phyloP scores from a whole-genome alignment of 2,329 filamentous ascomycete species.

The Coleophoma cylindrospora region DNA sequence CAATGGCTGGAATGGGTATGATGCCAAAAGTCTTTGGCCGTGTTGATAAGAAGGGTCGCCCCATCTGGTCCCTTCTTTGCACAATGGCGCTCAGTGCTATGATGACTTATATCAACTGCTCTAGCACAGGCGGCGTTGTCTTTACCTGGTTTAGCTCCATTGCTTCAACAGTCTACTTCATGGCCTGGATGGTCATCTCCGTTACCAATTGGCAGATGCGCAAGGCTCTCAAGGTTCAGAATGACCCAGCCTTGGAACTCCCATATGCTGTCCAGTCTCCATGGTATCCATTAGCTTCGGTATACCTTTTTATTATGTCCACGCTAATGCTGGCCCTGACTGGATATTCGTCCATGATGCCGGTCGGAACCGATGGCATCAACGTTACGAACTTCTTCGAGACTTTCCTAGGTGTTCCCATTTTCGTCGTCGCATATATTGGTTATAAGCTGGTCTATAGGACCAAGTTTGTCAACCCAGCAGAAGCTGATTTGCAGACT shows the following conservation, averaged over 20 bases:
- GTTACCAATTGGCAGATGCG: neutral
- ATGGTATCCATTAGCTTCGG: neutral
- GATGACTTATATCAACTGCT: slow-evolving; percentile 1
- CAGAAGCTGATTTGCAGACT: neutral
- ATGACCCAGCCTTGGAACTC: neutral
- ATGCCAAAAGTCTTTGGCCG: neutral
- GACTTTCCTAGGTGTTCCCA: neutral
- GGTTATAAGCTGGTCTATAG: neutral
- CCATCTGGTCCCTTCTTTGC: neutral
- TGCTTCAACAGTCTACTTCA: neutral
- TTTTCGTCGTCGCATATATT: neutral
- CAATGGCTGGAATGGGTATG: neutral
- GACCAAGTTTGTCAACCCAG: neutral
- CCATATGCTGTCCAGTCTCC: neutral
- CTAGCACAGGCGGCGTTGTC: neutral
- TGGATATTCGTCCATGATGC: neutral
- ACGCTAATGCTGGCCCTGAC: neutral
- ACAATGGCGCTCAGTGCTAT: neutral
- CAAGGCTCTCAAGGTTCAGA: neutral
- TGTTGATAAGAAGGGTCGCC: neutral
- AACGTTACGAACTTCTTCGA: neutral
- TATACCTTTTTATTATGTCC: neutral
- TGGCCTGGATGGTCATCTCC: neutral
- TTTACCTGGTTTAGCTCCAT: neutral
- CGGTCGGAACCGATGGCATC: neutral